These are phyloP conservation scores for Morella rubra DNA, from an alignment of 306 rosid genomes.

Conservation along the genomic window DNA sequence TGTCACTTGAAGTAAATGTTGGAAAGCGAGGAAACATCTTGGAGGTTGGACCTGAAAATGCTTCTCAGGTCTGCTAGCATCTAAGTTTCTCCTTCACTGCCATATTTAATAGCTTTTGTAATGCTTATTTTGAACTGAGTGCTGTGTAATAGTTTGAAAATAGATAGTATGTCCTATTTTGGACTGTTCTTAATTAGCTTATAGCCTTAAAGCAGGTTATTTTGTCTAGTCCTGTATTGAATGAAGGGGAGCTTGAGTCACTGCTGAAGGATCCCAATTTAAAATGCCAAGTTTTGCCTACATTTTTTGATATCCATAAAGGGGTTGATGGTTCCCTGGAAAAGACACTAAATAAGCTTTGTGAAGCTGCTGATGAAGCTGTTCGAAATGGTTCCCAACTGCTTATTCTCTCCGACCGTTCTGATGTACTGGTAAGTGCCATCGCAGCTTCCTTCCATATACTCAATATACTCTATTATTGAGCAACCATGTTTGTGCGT, in stretches of 20 bases:
- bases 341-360: slow-evolving; percentile 68
- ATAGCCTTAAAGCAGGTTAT: slow-evolving; percentile 63
- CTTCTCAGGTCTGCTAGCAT: slow-evolving; percentile 70
- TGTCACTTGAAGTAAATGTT: slow-evolving; percentile 97
- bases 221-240: slow-evolving; percentile 88
- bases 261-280: slow-evolving; percentile 69
- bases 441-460: slow-evolving; percentile 20
- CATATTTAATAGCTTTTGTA: slow-evolving; percentile 18
- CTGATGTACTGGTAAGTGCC: slow-evolving; percentile 72
- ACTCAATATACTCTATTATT: background rate
- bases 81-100: background rate
- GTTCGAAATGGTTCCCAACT: slow-evolving; percentile 92
- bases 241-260: slow-evolving; percentile 90
- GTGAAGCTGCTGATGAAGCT: slow-evolving; percentile 99
- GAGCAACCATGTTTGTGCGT: background rate
- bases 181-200: slow-evolving; percentile 21
- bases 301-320: slow-evolving; percentile 83
- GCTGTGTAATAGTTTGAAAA: background rate
- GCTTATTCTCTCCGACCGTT: slow-evolving; percentile 90
- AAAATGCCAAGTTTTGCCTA: slow-evolving; percentile 76
- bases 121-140: slow-evolving; percentile 18
- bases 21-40: slow-evolving; percentile 86
- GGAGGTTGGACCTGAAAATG: slow-evolving; percentile 95
- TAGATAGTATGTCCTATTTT: background rate
- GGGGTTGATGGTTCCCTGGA: slow-evolving; percentile 94